Evolutionary conservation across 306 rosid species (phyloP).

Genomic region (Quercus dentata): DNA sequence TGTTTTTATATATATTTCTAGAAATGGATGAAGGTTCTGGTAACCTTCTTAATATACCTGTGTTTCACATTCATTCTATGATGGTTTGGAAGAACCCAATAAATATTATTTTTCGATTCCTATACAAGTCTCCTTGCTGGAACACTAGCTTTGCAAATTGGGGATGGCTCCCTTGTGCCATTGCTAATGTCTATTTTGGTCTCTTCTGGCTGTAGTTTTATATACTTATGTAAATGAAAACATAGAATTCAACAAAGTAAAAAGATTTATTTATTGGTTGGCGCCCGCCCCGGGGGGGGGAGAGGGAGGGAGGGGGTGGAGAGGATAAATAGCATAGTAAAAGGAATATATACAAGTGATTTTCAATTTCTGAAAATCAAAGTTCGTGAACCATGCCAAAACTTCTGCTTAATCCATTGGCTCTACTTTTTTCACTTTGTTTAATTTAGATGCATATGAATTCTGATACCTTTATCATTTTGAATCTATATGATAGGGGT

Average conservation of each 20-base stretch:
- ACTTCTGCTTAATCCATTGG: neutral
- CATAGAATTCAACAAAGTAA: neutral
- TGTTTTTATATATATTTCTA: neutral
- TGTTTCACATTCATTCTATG: neutral
- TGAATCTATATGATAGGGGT: constrained; percentile 40
- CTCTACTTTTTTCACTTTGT: neutral
- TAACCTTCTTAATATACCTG: neutral
- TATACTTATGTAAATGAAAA: neutral
- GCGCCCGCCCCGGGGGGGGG: too few relatives aligned
- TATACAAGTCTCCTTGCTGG: neutral
- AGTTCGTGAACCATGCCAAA: neutral
- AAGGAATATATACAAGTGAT: neutral
- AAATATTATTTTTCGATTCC: neutral
- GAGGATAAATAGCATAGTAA: neutral
- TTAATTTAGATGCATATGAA: neutral
- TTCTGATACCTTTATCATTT: constrained; percentile 2
- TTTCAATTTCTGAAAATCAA: neutral
- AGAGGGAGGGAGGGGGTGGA: too few relatives aligned
- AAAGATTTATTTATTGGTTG: too few relatives aligned
- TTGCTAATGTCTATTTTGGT: neutral
- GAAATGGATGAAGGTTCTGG: neutral
- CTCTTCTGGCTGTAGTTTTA: neutral
- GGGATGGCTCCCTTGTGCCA: neutral
- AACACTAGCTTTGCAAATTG: neutral
- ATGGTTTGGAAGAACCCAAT: neutral